These are phyloP conservation scores for Chrysosporium queenslandicum DNA, from an alignment of 2,329 filamentous ascomycete species.

Conservation along the genomic window DNA sequence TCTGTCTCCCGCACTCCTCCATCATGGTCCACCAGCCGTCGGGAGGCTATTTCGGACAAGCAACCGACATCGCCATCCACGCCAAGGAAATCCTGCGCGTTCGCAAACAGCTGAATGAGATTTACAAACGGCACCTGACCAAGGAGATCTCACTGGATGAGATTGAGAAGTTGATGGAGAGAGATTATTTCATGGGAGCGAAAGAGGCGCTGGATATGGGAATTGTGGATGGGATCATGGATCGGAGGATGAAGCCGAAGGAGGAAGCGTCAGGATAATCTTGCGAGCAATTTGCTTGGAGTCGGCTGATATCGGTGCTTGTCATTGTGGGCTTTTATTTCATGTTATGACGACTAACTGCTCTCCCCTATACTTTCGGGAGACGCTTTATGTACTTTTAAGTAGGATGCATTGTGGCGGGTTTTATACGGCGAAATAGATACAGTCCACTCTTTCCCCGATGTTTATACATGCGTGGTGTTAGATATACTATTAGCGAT, in stretches of 20 bases:
- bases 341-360: not conserved
- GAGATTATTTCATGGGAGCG: slow-evolving; percentile 87
- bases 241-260: slow-evolving; percentile 29
- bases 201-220: slow-evolving; percentile 81
- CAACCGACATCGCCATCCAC: slow-evolving; percentile 84
- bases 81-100: slow-evolving; percentile 91
- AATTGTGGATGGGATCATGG: slow-evolving; percentile 81
- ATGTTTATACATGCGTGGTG: not conserved
- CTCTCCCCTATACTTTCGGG: not conserved
- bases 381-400: not conserved
- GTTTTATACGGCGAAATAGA: not conserved
- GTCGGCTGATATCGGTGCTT: too few species aligned
- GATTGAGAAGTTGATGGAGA: slow-evolving; percentile 91
- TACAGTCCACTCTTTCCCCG: not conserved
- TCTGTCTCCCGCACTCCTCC: slow-evolving; percentile 80
- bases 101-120: slow-evolving; percentile 74
- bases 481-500: not conserved
- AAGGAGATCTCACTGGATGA: slow-evolving; percentile 65
- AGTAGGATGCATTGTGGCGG: too few species aligned
- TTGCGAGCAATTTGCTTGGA: too few species aligned
- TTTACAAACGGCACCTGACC: slow-evolving; percentile 79
- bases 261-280: slow-evolving; percentile 17
- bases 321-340: too few species aligned
- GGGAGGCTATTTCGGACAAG: slow-evolving; percentile 59
- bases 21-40: slow-evolving; percentile 97